A percentile compares a stretch with the other conserved stretches of the same genome.
Conservation (phyloP, 2,329 filamentous ascomycete species). For the Colletotrichum echinochloae region DNA sequence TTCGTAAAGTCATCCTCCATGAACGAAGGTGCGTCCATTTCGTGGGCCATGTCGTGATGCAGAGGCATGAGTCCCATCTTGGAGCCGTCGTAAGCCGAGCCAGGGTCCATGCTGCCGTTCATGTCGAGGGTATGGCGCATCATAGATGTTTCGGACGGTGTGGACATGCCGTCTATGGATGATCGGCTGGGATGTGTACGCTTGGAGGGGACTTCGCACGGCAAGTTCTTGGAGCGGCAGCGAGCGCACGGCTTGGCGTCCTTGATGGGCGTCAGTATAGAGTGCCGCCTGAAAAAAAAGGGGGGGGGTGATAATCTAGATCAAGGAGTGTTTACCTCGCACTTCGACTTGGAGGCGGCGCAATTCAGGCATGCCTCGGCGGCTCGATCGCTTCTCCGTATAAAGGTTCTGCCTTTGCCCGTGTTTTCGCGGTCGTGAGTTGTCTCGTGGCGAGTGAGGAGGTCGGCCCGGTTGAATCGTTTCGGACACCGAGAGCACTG, state of each 20-base stretch:
- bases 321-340: slow-evolving; percentile 25
- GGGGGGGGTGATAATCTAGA: neutral
- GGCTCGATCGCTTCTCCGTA: slow-evolving; percentile 35
- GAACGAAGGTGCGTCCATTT: slow-evolving; percentile 22
- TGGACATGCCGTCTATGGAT: slow-evolving; percentile 25
- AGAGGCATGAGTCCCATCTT: slow-evolving; percentile 19
- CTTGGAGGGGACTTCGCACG: slow-evolving; percentile 36
- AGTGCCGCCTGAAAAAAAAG: neutral
- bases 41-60: slow-evolving; percentile 21
- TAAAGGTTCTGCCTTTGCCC: slow-evolving; percentile 36
- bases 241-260: slow-evolving; percentile 36
- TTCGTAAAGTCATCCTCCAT: slow-evolving; percentile 30
- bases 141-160: slow-evolving; percentile 35
- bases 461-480: slow-evolving; percentile 37
- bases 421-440: slow-evolving; percentile 38
- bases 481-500: slow-evolving; percentile 36
- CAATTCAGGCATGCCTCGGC: slow-evolving; percentile 37
- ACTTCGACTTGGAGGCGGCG: slow-evolving; percentile 39
- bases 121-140: slow-evolving; percentile 29
- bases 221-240: slow-evolving; percentile 32
- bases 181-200: slow-evolving; percentile 24
- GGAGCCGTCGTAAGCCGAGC: slow-evolving; percentile 13
- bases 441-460: slow-evolving; percentile 37
- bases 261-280: neutral
- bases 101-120: slow-evolving; percentile 17